These are phyloP conservation scores for Teunomyces panamensis DNA, from an alignment of 805 yeast genomes.

Conservation along the genomic window DNA sequence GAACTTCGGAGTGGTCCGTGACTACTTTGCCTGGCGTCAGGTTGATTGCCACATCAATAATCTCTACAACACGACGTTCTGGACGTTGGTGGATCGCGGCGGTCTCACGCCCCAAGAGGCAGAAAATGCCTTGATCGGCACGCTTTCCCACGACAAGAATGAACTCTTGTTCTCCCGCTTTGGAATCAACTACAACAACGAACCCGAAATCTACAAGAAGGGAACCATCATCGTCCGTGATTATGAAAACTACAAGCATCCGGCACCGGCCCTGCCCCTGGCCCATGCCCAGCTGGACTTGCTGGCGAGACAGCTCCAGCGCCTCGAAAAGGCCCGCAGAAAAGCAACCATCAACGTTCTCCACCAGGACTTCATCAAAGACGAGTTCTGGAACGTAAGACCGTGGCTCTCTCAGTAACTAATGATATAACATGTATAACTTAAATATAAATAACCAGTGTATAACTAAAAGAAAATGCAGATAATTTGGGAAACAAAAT, in stretches of 20 bases:
- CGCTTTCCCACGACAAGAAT: conserved; percentile 80
- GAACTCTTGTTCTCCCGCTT: conserved; percentile 78
- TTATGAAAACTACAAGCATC: conserved; percentile 16
- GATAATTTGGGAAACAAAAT: neutral
- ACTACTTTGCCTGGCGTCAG: conserved; percentile 91
- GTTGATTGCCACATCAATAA: conserved; percentile 96
- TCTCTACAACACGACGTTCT: conserved; percentile 87
- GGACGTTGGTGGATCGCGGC: conserved; percentile 76
- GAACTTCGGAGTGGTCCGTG: conserved; percentile 53
- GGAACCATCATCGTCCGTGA: conserved; percentile 69
- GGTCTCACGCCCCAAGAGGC: conserved; percentile 76
- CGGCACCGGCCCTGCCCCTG: neutral
- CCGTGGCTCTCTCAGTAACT: conserved; percentile 27
- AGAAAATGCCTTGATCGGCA: conserved; percentile 71
- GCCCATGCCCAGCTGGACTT: conserved; percentile 6
- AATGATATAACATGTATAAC: neutral
- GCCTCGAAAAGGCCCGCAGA: conserved; percentile 46
- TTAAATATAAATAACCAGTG: neutral
- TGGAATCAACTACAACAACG: conserved; percentile 86
- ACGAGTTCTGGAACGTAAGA: conserved; percentile 57
- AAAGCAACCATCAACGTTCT: conserved; percentile 44
- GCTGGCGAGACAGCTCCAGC: conserved; percentile 47
- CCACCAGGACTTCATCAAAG: conserved; percentile 65
- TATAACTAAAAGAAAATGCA: neutral
- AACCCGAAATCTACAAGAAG: conserved; percentile 82